Evolutionary conservation across 495 filamentous ascomycete species (phyloP), one percentile per base, ranked within the genome.

Genomic region (Aspergillus saccharolyticus): DNA sequence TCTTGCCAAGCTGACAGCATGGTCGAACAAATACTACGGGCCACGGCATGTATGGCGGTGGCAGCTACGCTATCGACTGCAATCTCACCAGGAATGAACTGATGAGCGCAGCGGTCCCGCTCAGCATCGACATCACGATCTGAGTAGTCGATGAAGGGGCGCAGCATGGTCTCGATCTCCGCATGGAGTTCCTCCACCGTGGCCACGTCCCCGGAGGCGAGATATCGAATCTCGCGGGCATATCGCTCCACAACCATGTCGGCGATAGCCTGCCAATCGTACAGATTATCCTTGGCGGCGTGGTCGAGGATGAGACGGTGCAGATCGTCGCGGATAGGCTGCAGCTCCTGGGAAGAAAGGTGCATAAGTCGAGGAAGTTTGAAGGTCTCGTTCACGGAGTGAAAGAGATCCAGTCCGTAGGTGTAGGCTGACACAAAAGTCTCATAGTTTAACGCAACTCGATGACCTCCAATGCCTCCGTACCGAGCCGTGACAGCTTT

Each of bases 231-330:
- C 42, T 80, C 72, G 18, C 76, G 68, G 7, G 77, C 72, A 54
- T 87, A 87, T 14, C 85, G 78, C 14, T 73, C 66, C 8, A 85
- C 73, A 7, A 89, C 72, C 80, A 85, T 80, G 55, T 89, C 85
- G 0, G 75, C 74, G 24, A 84, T 74, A 0, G 69, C 76, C 59
- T 86, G 85, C 85, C 85, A 89, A 55, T 86, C 72, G 28, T 78
- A 66, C 22, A 58, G 55, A 4, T 48, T 15, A 28, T 61, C 57
- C 14, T 55, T 17, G 14, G 66, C 21, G 30, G 64, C 61, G 51
- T 62, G 59, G 10, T 61, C 59, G 42, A 63, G 39, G 16, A 83
- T 71, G 16, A 80, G 62, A 2, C 63, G 54, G 12, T 61, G 61
- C 2, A 86, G 61, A 16, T 80, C 76, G 3, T 63, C 55, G 42